Evolutionary conservation across 192 early-diverging fungal species (phyloP), one percentile per base, ranked within the genome.

Genomic region (Podila verticillata): DNA sequence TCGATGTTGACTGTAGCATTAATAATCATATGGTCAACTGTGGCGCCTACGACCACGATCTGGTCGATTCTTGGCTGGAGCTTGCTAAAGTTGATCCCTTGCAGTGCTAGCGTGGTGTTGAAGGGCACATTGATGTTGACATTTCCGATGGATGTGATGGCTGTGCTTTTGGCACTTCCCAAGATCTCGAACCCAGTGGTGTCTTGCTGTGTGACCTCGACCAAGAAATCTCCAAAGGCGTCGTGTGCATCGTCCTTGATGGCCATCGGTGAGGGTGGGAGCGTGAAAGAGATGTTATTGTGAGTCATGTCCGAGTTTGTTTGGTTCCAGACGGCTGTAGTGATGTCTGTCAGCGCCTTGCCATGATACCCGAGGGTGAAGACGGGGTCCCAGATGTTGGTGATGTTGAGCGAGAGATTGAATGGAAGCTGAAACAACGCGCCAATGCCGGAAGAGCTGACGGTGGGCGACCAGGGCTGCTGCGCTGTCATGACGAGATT

Each of bases 121-220:
- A 78, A 78, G 0, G 74, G 74, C 7, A 78, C 74, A 0, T 63
- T 66, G 35, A 78, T 78, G 36, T 78, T 65, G 63, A 78, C 67
- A 10, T 66, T 56, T 1, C 74, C 74, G 0, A 78, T 3, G 2
- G 74, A 65, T 2, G 74, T 78, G 5, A 54, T 20, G 0, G 74
- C 74, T 6, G 35, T 29, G 30, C 74, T 70, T 34, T 70, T 28
- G 13, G 74, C 74, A 17, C 64, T 65, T 61, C 74, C 74, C 22
- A 70, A 31, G 29, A 78, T 65, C n/a, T 70, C 68, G 24, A 78
- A 59, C 0, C 32, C 24, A 19, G 63, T 34, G 0, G 44, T 66
- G 17, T 78, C 68, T 39, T 78, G 74, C 31, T 78, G 67, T 7
- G 74, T 65, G 2, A 70, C 67, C 1, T 65, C 47, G 10, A 70